A percentile compares a stretch with the other conserved stretches of the same genome.
phyloP scores from a whole-genome alignment of 345 rosid genomes.

The Laguncularia racemosa region DNA sequence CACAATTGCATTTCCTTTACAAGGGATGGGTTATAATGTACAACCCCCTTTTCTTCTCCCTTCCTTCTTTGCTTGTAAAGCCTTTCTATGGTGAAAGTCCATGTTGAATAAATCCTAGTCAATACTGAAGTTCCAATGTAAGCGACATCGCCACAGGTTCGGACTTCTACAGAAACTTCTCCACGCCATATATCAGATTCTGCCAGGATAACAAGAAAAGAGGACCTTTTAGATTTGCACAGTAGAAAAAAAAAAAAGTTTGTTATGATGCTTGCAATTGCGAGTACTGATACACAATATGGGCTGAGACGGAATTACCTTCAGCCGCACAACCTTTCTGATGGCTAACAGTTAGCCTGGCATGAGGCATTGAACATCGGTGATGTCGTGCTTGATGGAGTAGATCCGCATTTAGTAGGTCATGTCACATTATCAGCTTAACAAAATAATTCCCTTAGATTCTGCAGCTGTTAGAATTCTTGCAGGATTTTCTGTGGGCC shows the following conservation, averaged over 20 bases:
- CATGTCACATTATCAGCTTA: neutral
- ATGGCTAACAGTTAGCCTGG: conserved; percentile 83
- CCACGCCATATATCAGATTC: conserved; percentile 86
- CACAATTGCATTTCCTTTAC: no score
- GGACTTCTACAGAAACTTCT: conserved; percentile 57
- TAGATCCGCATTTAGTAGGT: conserved; percentile 45
- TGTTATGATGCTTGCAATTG: conserved; percentile 7
- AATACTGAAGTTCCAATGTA: no score
- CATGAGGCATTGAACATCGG: conserved; percentile 73
- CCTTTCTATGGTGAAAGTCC: no score
- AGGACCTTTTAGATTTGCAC: conserved; percentile 1
- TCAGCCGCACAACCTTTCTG: conserved; percentile 83
- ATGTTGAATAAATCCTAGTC: no score
- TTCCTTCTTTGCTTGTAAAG: no score
- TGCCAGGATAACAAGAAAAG: conserved; percentile 23
- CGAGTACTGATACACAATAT: neutral
- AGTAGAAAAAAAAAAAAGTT: conserved; percentile 2
- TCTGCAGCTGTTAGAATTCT: no score
- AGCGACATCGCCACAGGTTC: no score
- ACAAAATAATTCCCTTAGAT: neutral
- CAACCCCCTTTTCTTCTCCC: no score
- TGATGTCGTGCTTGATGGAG: conserved; percentile 79
- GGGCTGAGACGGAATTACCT: conserved; percentile 34
- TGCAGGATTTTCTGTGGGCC: no score
- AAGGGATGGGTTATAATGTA: no score